phyloP scores from a whole-genome alignment of 2,329 filamentous ascomycete species.

The Fusarium bactridioides region DNA sequence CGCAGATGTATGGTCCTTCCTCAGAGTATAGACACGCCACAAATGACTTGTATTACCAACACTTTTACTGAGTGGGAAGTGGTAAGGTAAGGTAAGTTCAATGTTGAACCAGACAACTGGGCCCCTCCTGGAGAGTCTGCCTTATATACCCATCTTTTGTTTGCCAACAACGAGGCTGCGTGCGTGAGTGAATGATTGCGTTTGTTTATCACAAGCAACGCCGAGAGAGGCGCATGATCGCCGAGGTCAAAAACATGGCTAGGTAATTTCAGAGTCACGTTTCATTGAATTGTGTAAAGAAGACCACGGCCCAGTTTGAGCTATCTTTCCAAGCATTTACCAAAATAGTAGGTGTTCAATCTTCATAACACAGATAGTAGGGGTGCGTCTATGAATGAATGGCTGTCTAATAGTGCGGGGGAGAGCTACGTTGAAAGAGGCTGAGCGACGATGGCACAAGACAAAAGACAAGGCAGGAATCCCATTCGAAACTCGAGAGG shows the following conservation, averaged over 20 bases:
- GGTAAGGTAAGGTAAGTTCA: background rate
- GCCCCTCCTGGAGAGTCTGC: background rate
- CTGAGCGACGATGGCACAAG: slow-evolving; percentile 1
- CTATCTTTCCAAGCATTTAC: background rate
- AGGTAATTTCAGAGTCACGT: background rate
- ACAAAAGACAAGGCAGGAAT: background rate
- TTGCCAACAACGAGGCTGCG: background rate
- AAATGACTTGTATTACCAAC: background rate
- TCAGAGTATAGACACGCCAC: background rate
- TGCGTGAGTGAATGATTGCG: background rate
- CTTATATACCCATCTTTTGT: background rate
- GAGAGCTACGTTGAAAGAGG: background rate
- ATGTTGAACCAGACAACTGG: background rate
- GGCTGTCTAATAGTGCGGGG: slow-evolving; percentile 2
- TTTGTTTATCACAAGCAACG: slow-evolving; percentile 29
- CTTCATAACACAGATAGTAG: slow-evolving; percentile 3
- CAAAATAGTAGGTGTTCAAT: slow-evolving; percentile 17
- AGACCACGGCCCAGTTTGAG: background rate
- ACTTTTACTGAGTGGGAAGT: background rate
- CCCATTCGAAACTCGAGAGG: background rate
- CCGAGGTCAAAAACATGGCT: slow-evolving; percentile 20
- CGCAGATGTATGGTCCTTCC: slow-evolving; percentile 4
- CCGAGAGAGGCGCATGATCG: slow-evolving; percentile 15
- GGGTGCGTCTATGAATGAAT: slow-evolving; percentile 2
- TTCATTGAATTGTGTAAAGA: background rate